Evolutionary conservation across 805 yeast genomes (phyloP).

Genomic region (Candida endomychidarum): DNA sequence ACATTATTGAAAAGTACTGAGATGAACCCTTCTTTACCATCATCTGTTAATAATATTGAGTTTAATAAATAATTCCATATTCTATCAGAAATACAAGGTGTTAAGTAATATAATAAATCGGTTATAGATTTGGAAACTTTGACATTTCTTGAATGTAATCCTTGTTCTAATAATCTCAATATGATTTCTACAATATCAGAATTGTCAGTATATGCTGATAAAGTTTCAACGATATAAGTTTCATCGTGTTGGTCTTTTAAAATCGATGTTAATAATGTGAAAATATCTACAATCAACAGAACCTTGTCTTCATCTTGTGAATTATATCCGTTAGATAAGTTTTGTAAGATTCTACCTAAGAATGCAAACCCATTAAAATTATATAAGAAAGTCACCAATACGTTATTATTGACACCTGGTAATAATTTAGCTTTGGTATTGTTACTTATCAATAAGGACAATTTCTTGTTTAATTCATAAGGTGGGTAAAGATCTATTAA

Average conservation of each 20-base stretch:
- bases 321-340: slow-evolving; percentile 46
- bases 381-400: slow-evolving; percentile 64
- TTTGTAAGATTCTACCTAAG: slow-evolving; percentile 75
- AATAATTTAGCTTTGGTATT: slow-evolving; percentile 74
- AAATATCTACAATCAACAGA: slow-evolving; percentile 46
- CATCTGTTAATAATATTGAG: slow-evolving; percentile 61
- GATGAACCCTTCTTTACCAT: slow-evolving; percentile 63
- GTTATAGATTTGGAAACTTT: slow-evolving; percentile 45
- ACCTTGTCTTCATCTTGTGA: slow-evolving; percentile 36
- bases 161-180: slow-evolving; percentile 65
- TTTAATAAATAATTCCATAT: slow-evolving; percentile 79
- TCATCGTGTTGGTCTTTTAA: slow-evolving; percentile 34
- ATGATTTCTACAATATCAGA: slow-evolving; percentile 63
- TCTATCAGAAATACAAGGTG: slow-evolving; percentile 54
- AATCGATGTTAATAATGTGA: slow-evolving; percentile 51
- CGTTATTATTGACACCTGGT: slow-evolving; percentile 42
- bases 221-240: slow-evolving; percentile 34
- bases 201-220: slow-evolving; percentile 50
- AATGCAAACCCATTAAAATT: slow-evolving; percentile 85
- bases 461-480: slow-evolving; percentile 46
- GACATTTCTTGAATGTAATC: slow-evolving; percentile 55
- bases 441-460: slow-evolving; percentile 41
- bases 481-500: slow-evolving; percentile 57
- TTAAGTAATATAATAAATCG: slow-evolving; percentile 49
- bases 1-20: slow-evolving; percentile 63